Conservation (phyloP, 1,139 yeast species). For the Pichia sp. region DNA sequence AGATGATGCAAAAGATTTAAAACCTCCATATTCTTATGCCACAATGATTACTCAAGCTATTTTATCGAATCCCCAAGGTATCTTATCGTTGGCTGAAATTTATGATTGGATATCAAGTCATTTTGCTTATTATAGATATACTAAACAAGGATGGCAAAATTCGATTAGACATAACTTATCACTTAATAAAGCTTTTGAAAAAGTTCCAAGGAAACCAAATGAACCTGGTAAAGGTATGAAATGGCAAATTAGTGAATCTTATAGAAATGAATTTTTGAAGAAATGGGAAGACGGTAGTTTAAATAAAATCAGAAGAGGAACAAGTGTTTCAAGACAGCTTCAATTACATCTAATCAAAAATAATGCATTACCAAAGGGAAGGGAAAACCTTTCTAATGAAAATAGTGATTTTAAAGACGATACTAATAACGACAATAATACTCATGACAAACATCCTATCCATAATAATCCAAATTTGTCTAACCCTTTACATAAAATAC, state of each 20-base stretch:
- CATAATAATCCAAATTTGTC: neutral
- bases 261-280: slow-evolving; percentile 74
- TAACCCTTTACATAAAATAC: neutral
- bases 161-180: slow-evolving; percentile 56
- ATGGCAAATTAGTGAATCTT: slow-evolving; percentile 90
- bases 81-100: slow-evolving; percentile 82
- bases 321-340: slow-evolving; percentile 70
- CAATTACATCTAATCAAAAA: slow-evolving; percentile 72
- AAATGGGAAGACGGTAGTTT: slow-evolving; percentile 73
- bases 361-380: slow-evolving; percentile 52
- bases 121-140: slow-evolving; percentile 85
- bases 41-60: slow-evolving; percentile 98
- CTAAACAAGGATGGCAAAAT: slow-evolving; percentile 84
- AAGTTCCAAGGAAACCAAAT: slow-evolving; percentile 89
- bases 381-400: slow-evolving; percentile 3
- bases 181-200: slow-evolving; percentile 64
- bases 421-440: too few species aligned
- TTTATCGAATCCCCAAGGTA: slow-evolving; percentile 79
- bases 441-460: too few species aligned
- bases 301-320: slow-evolving; percentile 70
- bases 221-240: slow-evolving; percentile 99
- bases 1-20: slow-evolving; percentile 86
- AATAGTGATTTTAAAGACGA: too few species aligned
- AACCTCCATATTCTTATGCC: slow-evolving; percentile 96
- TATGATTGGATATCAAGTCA: slow-evolving; percentile 84